Evolutionary conservation across 169 alveolate species (phyloP), one percentile per base, ranked within the genome.

Genomic region (Cryptosporidium canis): DNA sequence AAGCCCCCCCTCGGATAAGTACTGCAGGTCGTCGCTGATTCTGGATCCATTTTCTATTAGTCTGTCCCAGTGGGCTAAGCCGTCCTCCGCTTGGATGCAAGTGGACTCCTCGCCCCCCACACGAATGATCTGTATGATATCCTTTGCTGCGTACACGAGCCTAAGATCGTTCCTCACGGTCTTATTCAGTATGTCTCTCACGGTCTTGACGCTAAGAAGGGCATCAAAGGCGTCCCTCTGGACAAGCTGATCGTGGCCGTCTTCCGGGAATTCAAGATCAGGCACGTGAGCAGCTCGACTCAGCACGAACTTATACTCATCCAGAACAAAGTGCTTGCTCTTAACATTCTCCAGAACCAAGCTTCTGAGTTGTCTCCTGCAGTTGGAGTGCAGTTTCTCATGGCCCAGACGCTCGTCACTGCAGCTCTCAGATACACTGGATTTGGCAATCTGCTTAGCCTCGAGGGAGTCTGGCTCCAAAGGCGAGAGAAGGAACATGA

Each of bases 1-100:
- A 53, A 58, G 63, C 1, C 87, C 87, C 35, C 87, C 87, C 16
- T 77, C 72, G 14, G 45, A 77, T 44, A 77, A 61, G 51, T 77
- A 77, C 4, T 77, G 58, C 44, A 77, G 41, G 45, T 77, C 87
- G 44, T 77, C 87, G 41, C 43, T 77, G 8, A 77, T 58, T 41
- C 87, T 55, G 31, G 87, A 77, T 1, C 14, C 87, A 43, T 55
- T 58, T 35, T 43, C 45, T 16, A 77, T 77, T 1, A 27, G 1
- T 1, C 58, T 45, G 21, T 77, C 47, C 87, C 87, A 77, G 7
- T 29, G 29, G 11, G 4, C 14, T 4, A 2, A 4, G n/a, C 33
- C 66, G 5, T 37, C 27, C 18, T 8, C 27, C 12, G 41, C 21
- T 27, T 31, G 11, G 31, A 7, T 39, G 1, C 31, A 18, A 51